phyloP scores from a whole-genome alignment of 345 rosid genomes.

The Citrus medica region DNA sequence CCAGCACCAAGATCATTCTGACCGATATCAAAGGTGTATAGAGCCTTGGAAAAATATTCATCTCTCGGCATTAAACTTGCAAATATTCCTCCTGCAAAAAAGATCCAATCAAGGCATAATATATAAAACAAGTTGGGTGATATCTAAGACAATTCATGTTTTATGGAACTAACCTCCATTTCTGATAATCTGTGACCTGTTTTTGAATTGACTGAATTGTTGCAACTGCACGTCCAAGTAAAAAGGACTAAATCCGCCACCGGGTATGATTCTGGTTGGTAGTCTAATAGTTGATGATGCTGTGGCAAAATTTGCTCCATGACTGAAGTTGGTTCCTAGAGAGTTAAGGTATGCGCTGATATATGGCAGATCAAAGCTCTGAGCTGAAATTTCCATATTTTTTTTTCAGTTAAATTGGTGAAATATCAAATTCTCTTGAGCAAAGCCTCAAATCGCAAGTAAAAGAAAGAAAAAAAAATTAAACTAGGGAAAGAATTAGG shows the following conservation, averaged over 20 bases:
- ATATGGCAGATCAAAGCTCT: conserved; percentile 20
- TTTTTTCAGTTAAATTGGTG: not conserved
- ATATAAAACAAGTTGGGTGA: not conserved
- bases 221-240: conserved; percentile 36
- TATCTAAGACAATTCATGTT: not conserved
- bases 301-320: conserved; percentile 37
- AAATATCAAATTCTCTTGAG: not conserved
- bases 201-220: conserved; percentile 48
- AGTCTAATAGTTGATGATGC: conserved; percentile 21
- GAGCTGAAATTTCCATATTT: conserved; percentile 17
- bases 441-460: not conserved
- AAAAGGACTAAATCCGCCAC: conserved; percentile 36
- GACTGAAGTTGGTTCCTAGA: conserved; percentile 23
- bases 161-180: conserved; percentile 30
- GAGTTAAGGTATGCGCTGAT: conserved; percentile 33
- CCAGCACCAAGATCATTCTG: conserved; percentile 53
- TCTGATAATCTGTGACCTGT: conserved; percentile 30
- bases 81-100: conserved; percentile 26
- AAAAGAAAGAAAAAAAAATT: no score
- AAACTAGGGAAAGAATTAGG: not conserved
- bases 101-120: not conserved
- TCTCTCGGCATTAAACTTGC: conserved; percentile 38
- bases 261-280: conserved; percentile 18
- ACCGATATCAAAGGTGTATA: conserved; percentile 60
- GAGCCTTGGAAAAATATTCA: conserved; percentile 34